Evolutionary conservation across 2,329 filamentous ascomycete genomes (phyloP).

Genomic region (Neonectria magnoliae): DNA sequence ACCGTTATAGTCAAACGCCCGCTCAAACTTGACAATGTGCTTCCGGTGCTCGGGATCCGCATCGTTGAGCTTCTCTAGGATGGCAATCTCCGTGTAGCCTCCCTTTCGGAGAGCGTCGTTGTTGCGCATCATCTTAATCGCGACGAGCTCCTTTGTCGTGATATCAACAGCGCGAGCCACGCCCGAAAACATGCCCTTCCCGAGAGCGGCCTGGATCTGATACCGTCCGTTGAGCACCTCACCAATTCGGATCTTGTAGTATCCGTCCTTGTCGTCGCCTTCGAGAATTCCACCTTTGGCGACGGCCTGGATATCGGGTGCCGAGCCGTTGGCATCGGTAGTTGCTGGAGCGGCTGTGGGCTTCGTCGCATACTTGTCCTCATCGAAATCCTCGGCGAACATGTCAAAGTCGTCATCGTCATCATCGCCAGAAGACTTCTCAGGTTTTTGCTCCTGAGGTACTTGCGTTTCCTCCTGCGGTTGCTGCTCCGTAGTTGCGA

Average conservation of each 20-base stretch:
- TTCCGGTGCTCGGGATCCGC: conserved; percentile 90
- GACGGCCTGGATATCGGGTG: conserved; percentile 64
- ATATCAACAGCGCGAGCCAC: conserved; percentile 90
- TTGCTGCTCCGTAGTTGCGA: conserved; percentile 39
- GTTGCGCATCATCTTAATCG: conserved; percentile 97
- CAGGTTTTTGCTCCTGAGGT: conserved; percentile 39
- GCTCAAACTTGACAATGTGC: conserved; percentile 88
- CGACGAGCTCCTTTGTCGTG: conserved; percentile 79
- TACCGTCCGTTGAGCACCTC: conserved; percentile 91
- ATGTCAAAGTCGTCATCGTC: conserved; percentile 82
- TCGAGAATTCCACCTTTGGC: conserved; percentile 84
- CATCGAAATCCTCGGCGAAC: conserved; percentile 85
- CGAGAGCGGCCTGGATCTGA: conserved; percentile 86
- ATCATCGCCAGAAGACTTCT: conserved; percentile 50
- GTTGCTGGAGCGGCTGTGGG: conserved; percentile 47
- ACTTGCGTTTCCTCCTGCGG: conserved; percentile 40
- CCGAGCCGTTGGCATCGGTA: conserved; percentile 57
- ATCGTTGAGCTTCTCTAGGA: conserved; percentile 85
- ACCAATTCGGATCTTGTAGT: conserved; percentile 93
- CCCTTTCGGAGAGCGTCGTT: conserved; percentile 94
- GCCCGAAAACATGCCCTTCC: conserved; percentile 95
- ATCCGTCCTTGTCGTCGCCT: conserved; percentile 93
- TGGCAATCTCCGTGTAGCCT: conserved; percentile 93
- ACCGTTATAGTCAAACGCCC: conserved; percentile 91
- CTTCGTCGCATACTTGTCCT: conserved; percentile 70